Conservation (phyloP, 139 green algal genomes). For the Micractinium sp. region DNA sequence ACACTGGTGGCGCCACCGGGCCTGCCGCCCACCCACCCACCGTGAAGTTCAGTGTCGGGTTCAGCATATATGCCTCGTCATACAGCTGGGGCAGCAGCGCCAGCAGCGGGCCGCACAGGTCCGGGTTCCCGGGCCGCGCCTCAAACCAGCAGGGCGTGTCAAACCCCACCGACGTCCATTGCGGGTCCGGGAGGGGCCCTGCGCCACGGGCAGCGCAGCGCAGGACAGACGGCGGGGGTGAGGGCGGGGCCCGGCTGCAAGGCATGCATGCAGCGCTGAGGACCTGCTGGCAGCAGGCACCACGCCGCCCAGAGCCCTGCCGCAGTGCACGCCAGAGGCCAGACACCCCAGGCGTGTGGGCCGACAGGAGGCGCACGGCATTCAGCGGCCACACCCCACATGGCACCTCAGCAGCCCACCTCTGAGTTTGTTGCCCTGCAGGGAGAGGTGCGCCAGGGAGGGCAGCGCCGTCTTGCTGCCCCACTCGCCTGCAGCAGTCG, state of each 20-base stretch:
- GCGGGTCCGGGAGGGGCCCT: neutral
- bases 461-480: neutral
- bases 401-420: neutral
- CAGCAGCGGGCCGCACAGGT: neutral
- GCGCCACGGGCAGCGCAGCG: neutral
- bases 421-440: neutral
- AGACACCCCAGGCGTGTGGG: no score
- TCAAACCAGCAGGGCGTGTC: neutral
- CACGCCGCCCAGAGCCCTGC: no score
- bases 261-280: neutral
- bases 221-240: neutral
- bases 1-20: no score
- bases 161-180: neutral
- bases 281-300: neutral
- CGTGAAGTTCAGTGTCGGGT: neutral
- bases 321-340: no score
- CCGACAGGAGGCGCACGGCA: no score
- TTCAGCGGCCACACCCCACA: neutral
- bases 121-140: neutral
- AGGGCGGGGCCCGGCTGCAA: no score
- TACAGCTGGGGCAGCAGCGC: neutral
- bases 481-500: neutral
- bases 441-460: neutral
- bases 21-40: no score
- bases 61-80: neutral